phyloP scores from a whole-genome alignment of 352 stramenopile species.

The Globisporangium rhizosaccharum region DNA sequence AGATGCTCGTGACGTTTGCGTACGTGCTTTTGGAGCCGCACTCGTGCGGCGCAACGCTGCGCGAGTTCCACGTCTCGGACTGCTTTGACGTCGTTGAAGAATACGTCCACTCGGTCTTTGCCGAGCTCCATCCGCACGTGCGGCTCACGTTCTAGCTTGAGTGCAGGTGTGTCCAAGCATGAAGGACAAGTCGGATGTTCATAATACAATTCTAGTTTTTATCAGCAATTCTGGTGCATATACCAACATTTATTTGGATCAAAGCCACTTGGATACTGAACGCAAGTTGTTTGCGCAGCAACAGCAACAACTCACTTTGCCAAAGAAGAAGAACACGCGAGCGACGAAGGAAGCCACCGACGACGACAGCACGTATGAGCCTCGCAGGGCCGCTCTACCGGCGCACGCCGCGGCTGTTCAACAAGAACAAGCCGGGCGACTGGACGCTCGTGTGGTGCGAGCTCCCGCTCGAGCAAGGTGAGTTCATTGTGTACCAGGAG shows the following conservation, averaged over 20 bases:
- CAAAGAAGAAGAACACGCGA: neutral
- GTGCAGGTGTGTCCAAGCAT: neutral
- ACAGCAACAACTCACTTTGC: neutral
- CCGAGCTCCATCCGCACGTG: slow-evolving; percentile 43
- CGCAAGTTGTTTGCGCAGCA: neutral
- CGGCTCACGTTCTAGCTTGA: slow-evolving; percentile 30
- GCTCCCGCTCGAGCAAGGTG: slow-evolving; percentile 53
- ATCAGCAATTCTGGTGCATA: neutral
- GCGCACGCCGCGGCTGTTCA: slow-evolving; percentile 65
- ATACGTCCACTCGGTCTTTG: slow-evolving; percentile 59
- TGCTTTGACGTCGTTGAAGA: slow-evolving; percentile 78
- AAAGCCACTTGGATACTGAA: neutral
- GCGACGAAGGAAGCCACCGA: neutral
- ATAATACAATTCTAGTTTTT: neutral
- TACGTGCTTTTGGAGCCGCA: slow-evolving; percentile 63
- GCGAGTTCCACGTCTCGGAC: slow-evolving; percentile 49
- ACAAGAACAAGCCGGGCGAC: slow-evolving; percentile 60
- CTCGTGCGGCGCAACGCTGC: slow-evolving; percentile 23
- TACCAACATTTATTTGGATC: neutral
- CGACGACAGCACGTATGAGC: slow-evolving; percentile 26
- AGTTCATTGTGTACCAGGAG: slow-evolving; percentile 67
- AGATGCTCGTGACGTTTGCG: slow-evolving; percentile 63
- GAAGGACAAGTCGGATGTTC: neutral
- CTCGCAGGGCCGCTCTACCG: slow-evolving; percentile 69
- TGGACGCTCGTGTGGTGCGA: slow-evolving; percentile 82